Evolutionary conservation across 208 protist genomes (phyloP).

Genomic region (Angomonas ambiguus): DNA sequence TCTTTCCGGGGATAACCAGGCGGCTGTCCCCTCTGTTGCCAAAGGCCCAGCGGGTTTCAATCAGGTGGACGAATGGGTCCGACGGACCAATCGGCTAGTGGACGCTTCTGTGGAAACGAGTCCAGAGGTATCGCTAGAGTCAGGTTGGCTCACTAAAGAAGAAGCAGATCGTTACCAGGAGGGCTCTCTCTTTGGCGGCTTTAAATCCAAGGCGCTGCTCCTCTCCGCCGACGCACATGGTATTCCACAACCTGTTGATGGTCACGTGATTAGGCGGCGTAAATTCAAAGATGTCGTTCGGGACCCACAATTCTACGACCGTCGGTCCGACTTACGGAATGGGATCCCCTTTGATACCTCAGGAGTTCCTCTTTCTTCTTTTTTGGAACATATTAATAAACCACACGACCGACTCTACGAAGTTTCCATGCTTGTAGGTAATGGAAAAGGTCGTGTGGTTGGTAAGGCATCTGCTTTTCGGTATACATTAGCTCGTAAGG

Average conservation of each 20-base stretch:
- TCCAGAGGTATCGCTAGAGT: not conserved
- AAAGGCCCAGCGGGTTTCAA: conserved; percentile 50
- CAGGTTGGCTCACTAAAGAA: conserved; percentile 54
- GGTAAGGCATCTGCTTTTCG: conserved; percentile 50
- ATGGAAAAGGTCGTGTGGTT: conserved; percentile 27
- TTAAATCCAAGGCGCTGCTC: conserved; percentile 31
- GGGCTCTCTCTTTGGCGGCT: conserved; percentile 52
- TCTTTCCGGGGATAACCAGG: not conserved
- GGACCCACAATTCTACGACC: conserved; percentile 80
- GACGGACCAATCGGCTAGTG: conserved; percentile 37
- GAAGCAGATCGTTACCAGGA: conserved; percentile 32
- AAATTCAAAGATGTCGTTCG: conserved; percentile 63
- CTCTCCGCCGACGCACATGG: conserved; percentile 51
- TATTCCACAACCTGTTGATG: conserved; percentile 44
- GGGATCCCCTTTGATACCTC: conserved; percentile 69
- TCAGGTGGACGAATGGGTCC: conserved; percentile 41
- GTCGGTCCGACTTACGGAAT: conserved; percentile 62
- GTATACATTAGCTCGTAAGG: conserved; percentile 68
- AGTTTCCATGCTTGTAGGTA: conserved; percentile 50
- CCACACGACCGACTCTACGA: conserved; percentile 70
- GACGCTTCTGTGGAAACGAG: conserved; percentile 23
- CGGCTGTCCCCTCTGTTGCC: conserved; percentile 19
- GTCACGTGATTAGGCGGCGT: conserved; percentile 36
- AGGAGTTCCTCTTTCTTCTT: conserved; percentile 36
- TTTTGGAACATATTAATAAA: conserved; percentile 43